Base-by-base conservation (phyloP, 805 yeast species). In the Suhomyces kilbournensis region DNA sequence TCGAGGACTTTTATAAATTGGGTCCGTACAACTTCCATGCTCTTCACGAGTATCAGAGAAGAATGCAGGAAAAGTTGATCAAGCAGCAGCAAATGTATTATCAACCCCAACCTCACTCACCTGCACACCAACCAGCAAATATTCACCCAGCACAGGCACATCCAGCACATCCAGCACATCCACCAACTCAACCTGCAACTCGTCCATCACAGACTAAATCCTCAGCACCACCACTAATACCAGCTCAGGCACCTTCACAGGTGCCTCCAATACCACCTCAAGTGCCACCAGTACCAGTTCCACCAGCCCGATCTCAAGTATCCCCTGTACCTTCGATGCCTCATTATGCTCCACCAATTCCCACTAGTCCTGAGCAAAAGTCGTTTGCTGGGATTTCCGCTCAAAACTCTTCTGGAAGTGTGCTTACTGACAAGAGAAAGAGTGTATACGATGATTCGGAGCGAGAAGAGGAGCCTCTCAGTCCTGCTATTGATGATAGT, bases 11-110 rank as follows among this genome's bases (percentile, higher is more conserved):
- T 53, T 81, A 79, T 59, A 76, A 72, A 4, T 53, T 60, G 44
- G 89, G 86, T n/a, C 74, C 79, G 2, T 83, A 81, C 60, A 74
- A 82, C 58, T 83, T 81, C 64, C 80, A 77, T 12, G 81, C 79
- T n/a, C 79, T 81, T 55, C 76, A 78, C 34, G 74, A 71, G 45
- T 81, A 78, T 57, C 87, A 82, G 55, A 59, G 60, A 50, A 64
- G 70, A 35, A 68, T 66, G 51, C 76, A 72, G 43, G 61, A 64
- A 38, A 74, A 68, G 46, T 57, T 69, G 9, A 40, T 66, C 26
- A 61, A 68, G 49, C 76, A 73, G 51, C 77, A 73, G 47, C 71
- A 69, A 48, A 49, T 68, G 22, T 78, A 77, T 52, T 67, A 70
- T 39, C 79, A 76, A 14, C 50, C 26, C 40, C 44, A 15, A 35